Evolutionary conservation across 2,329 filamentous ascomycete species (phyloP), one percentile per base, ranked within the genome.

Genomic region (Fusarium mangiferae): DNA sequence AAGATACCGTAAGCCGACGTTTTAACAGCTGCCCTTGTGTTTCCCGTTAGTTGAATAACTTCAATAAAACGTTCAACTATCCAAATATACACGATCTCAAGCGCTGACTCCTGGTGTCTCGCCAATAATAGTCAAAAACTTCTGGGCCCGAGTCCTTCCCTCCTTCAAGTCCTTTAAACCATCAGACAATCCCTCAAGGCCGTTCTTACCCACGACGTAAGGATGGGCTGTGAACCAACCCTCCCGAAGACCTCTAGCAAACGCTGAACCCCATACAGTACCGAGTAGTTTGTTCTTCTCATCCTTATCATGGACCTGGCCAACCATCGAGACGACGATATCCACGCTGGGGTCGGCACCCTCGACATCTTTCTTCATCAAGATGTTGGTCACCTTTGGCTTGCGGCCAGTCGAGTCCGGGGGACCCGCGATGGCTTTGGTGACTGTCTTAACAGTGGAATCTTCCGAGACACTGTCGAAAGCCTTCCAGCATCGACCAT

Each of bases 151-250:
- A 0, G n/a, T 49, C n/a, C 10, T 70, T 0, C 67, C 67, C 22
- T 70, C 45, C 20, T 14, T 58, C 20, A 70, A 13, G 3, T 7
- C 45, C 18, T 48, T n/a, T 0, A 70, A 26, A 1, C 67, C 67
- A 4, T 65, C 59, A 4, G 59, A 57, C 5, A 70, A 7, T 0
- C 65, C 65, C 0, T 49, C 46, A 0, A 73, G 33, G 0, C 70
- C 70, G 20, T 58, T 66, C 12, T 66, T 59, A 2, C 71, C 71
- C 3, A 73, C 3, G 0, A 48, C 22, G 2, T 73, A 62, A 7
- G 73, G 73, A 30, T 75, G 73, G 0, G 52, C 9, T 2, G 60
- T 71, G 17, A 75, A 45, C 73, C 73, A 75, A 4, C 73, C 73
- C 60, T 75, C 70, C 3, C 51, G 18, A 1, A 75, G 42, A 9